These are phyloP conservation scores for Globisporangium canariense DNA, from an alignment of 352 stramenopile species.

Conservation along the genomic window DNA sequence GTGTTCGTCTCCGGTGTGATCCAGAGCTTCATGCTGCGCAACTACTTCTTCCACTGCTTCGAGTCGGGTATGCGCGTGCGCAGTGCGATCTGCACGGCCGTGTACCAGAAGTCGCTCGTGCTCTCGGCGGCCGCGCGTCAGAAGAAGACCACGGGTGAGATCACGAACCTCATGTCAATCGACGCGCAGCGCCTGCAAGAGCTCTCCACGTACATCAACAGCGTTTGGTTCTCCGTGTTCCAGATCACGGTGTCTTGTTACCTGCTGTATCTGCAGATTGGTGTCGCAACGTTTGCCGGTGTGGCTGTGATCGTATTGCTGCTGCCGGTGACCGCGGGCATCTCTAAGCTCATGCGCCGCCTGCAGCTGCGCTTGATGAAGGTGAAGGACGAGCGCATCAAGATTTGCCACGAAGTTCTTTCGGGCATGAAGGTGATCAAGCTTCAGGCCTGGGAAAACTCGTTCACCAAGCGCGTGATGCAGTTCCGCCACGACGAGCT, in stretches of 20 bases:
- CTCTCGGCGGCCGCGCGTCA: conserved; percentile 67
- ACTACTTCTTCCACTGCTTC: conserved; percentile 88
- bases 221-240: conserved; percentile 86
- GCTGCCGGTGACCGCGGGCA: conserved; percentile 87
- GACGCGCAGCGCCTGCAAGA: conserved; percentile 96
- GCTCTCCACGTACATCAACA: conserved; percentile 92
- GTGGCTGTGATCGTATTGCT: conserved; percentile 92
- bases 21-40: conserved; percentile 69
- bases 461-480: conserved; percentile 64
- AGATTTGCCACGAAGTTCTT: conserved; percentile 94
- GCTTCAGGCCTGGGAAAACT: conserved; percentile 94
- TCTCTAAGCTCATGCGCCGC: conserved; percentile 86
- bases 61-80: conserved; percentile 74
- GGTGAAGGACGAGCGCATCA: conserved; percentile 93
- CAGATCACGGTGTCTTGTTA: conserved; percentile 76
- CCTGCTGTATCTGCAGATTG: conserved; percentile 73
- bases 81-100: conserved; percentile 64
- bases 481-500: conserved; percentile 77
- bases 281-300: conserved; percentile 86
- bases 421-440: conserved; percentile 97
- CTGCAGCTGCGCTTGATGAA: conserved; percentile 89
- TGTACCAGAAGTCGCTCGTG: conserved; percentile 86
- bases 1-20: conserved; percentile 73
- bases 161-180: conserved; percentile 97
- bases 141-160: conserved; percentile 90